Evolutionary conservation across 23 red algal genomes (phyloP).

Genomic region (Gracilariopsis chorda): DNA sequence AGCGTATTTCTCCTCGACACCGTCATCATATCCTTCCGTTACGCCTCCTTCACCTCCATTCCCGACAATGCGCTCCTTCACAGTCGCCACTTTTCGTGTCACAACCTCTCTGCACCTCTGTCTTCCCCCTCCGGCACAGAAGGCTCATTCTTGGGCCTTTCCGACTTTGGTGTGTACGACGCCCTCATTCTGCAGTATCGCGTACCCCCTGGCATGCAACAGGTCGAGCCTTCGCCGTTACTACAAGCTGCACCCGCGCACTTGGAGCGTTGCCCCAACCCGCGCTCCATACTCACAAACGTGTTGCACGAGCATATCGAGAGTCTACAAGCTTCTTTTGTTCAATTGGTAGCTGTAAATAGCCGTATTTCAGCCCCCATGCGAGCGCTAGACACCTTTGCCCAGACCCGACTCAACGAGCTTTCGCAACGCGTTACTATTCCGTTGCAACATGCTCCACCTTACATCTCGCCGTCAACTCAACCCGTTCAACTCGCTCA

Average conservation of each 20-base stretch:
- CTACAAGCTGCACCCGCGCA: constrained; percentile 21
- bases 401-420: not conserved
- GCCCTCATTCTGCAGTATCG: not conserved
- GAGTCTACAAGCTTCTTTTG: not conserved
- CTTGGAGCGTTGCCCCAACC: not conserved
- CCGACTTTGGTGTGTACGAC: constrained; percentile 50
- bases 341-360: not conserved
- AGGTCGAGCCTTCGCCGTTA: not conserved
- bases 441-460: not conserved
- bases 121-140: not conserved
- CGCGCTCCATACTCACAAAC: constrained; percentile 2
- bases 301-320: not conserved
- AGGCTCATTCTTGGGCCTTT: constrained; percentile 41
- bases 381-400: not conserved
- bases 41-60: not conserved
- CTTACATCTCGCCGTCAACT: not conserved
- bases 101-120: not conserved
- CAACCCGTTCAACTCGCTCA: not conserved
- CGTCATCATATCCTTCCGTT: constrained; percentile 37
- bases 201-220: not conserved
- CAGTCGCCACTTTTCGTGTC: constrained; percentile 22
- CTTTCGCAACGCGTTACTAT: not conserved
- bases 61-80: not conserved
- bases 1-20: constrained; percentile 26
- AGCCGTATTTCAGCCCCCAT: not conserved